Conservation (phyloP, 495 filamentous ascomycete species). For the Aspergillus kassunensis region DNA sequence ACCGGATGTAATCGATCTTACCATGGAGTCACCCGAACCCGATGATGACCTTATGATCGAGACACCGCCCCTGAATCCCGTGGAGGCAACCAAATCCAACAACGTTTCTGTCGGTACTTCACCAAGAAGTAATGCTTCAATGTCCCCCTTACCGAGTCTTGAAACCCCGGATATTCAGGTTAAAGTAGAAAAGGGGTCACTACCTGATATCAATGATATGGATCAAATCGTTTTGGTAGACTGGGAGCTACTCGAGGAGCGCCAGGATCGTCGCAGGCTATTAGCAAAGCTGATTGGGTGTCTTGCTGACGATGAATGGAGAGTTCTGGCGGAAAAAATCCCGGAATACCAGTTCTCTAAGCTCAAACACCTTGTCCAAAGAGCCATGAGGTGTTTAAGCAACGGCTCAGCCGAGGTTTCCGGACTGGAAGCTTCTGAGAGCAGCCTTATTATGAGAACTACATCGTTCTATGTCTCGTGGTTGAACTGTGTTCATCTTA, state of each 20-base stretch:
- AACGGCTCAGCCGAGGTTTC: constrained; percentile 5
- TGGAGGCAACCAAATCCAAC: background rate
- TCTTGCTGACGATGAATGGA: constrained; percentile 16
- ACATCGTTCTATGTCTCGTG: constrained; percentile 38
- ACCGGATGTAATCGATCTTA: constrained; percentile 29
- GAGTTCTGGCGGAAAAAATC: constrained; percentile 9
- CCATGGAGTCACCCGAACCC: constrained; percentile 18
- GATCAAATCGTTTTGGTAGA: constrained; percentile 18
- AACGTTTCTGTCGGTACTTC: background rate
- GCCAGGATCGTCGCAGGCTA: constrained; percentile 30
- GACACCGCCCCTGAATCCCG: constrained; percentile 30
- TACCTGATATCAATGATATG: constrained; percentile 27
- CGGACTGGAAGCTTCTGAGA: constrained; percentile 12
- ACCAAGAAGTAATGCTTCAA: constrained; percentile 7
- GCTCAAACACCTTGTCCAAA: constrained; percentile 2
- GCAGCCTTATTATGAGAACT: constrained; percentile 26
- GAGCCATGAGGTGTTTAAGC: constrained; percentile 13
- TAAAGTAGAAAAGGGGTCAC: constrained; percentile 1
- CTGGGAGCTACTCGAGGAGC: constrained; percentile 22
- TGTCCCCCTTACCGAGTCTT: constrained; percentile 19
- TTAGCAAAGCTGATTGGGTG: constrained; percentile 23
- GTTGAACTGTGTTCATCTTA: constrained; percentile 27
- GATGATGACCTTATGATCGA: constrained; percentile 26
- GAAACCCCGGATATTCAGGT: background rate
- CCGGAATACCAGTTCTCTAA: constrained; percentile 5